A percentile compares a stretch with the other conserved stretches of the same genome.
Conservation (phyloP, 345 rosid species). For the Aquilaria yunnanensis region DNA sequence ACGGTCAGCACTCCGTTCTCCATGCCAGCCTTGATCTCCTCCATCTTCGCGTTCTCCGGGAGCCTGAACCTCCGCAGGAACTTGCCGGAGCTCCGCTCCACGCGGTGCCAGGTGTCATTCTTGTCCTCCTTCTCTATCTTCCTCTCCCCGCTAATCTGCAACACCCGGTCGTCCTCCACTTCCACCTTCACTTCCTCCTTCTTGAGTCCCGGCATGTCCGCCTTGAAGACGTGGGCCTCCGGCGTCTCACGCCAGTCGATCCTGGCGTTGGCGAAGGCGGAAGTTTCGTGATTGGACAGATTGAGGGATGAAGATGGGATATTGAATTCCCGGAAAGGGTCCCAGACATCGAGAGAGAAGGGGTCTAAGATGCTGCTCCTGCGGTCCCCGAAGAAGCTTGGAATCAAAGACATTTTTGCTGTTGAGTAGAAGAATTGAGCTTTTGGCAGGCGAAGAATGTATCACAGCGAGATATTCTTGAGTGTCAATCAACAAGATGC, state of each 20-base stretch:
- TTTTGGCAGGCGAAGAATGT: no score
- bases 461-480: no score
- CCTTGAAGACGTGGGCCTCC: conserved; percentile 11
- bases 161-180: conserved; percentile 5
- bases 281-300: neutral
- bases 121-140: conserved; percentile 7
- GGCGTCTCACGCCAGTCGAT: conserved; percentile 7
- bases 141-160: conserved; percentile 8
- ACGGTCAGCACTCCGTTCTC: conserved; percentile 5
- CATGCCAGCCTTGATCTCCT: neutral
- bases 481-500: no score
- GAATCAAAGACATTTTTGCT: conserved; percentile 1
- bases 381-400: neutral
- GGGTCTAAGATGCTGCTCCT: conserved; percentile 7
- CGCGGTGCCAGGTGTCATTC: conserved; percentile 9
- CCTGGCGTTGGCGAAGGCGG: neutral
- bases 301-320: neutral
- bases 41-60: conserved; percentile 4
- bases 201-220: conserved; percentile 1
- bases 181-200: conserved; percentile 8
- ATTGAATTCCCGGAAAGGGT: conserved; percentile 2
- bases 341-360: conserved; percentile 7
- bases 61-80: conserved; percentile 6
- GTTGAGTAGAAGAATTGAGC: no score
- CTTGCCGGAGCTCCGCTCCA: conserved; percentile 5